Evolutionary conservation across 768 basidiomycete species (phyloP).

Genomic region (Boletus tomentosulus): DNA sequence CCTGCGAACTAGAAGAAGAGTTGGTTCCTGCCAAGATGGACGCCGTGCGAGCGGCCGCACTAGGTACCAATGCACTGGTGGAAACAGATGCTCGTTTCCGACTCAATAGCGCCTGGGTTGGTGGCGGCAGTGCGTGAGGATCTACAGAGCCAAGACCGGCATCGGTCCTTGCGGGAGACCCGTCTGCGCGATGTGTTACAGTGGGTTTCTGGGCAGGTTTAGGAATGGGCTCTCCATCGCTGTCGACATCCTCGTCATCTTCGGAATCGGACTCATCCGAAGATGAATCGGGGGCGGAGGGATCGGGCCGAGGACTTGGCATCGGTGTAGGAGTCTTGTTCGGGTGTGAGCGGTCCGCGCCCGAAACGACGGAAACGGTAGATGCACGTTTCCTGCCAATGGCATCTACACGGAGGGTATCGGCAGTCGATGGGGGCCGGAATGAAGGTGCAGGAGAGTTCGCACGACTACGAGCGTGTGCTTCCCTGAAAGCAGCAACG

Average conservation of each 20-base stretch:
- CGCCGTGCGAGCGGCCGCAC: conserved; percentile 48
- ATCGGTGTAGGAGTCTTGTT: conserved; percentile 12
- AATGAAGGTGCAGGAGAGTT: conserved; percentile 56
- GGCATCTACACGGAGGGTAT: conserved; percentile 27
- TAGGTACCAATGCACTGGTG: conserved; percentile 53
- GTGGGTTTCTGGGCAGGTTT: conserved; percentile 35
- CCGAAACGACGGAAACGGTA: conserved; percentile 24
- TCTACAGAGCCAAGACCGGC: not conserved
- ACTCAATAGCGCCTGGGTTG: not conserved
- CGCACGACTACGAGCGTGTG: conserved; percentile 58
- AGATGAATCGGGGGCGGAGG: conserved; percentile 20
- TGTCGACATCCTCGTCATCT: conserved; percentile 35
- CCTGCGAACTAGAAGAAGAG: conserved; percentile 21
- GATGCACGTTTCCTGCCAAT: conserved; percentile 28
- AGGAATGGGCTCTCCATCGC: conserved; percentile 31
- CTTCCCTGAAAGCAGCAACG: conserved; percentile 78
- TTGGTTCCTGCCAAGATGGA: conserved; percentile 36
- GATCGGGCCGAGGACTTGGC: conserved; percentile 9
- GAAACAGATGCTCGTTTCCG: conserved; percentile 53
- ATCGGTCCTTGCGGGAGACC: not conserved
- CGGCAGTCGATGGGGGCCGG: conserved; percentile 36
- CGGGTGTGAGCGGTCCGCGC: conserved; percentile 10
- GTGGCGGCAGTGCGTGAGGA: not conserved
- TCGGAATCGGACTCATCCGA: conserved; percentile 33
- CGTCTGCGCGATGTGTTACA: conserved; percentile 22